phyloP scores from a whole-genome alignment of 192 early-diverging fungal genomes.

The Coemansia interrupta region DNA sequence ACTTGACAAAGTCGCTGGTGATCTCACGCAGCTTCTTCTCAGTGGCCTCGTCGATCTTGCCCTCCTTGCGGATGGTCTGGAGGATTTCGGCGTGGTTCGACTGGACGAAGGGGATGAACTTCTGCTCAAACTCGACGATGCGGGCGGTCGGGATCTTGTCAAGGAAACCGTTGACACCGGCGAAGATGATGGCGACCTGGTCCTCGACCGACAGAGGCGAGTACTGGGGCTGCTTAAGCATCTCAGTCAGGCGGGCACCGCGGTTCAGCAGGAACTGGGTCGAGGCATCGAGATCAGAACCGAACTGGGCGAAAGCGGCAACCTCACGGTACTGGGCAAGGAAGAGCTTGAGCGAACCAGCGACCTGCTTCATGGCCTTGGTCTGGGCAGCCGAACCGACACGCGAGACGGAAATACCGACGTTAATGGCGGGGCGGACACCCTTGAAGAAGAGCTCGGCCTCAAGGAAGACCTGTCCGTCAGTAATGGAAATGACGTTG shows the following conservation, averaged over 20 bases:
- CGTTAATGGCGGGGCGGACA: constrained; percentile 99
- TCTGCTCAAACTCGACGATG: constrained; percentile 90
- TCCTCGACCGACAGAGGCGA: constrained; percentile 91
- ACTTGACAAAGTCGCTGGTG: constrained; percentile 72
- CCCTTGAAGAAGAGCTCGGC: constrained; percentile 99
- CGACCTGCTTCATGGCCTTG: constrained; percentile 99
- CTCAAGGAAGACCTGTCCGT: constrained; percentile 99
- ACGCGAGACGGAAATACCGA: constrained; percentile 99
- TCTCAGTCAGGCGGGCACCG: constrained; percentile 98
- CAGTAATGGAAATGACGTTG: constrained; percentile 99
- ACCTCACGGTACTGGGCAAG: constrained; percentile 99
- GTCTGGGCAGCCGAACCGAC: constrained; percentile 99
- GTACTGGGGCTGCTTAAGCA: constrained; percentile 99
- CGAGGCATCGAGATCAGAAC: constrained; percentile 99
- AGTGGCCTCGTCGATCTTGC: constrained; percentile 80
- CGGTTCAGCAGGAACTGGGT: constrained; percentile 99
- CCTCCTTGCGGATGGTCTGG: constrained; percentile 85
- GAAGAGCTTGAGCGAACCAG: constrained; percentile 99
- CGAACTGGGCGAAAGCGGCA: constrained; percentile 99
- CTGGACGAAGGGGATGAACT: constrained; percentile 82
- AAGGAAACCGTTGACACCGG: constrained; percentile 99
- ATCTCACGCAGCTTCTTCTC: constrained; percentile 92
- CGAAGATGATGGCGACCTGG: constrained; percentile 97
- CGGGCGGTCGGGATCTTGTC: constrained; percentile 96
- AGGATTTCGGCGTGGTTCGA: constrained; percentile 87